Base-by-base conservation (phyloP, 225 moss, liverwort and hornwort genomes). In the Antitrichia curtipendula region DNA sequence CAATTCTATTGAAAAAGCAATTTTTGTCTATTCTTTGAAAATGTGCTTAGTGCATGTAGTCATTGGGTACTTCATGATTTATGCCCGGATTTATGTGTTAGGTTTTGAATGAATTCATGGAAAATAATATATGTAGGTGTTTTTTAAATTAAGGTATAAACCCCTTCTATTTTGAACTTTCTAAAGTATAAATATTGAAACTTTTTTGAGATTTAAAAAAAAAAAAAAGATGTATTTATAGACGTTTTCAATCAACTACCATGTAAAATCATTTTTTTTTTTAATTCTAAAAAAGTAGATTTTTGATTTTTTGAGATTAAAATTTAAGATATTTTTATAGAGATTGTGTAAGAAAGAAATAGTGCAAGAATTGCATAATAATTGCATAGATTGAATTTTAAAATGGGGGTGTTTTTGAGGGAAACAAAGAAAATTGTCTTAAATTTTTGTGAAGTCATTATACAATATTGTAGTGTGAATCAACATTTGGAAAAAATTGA, bases 331-430 rank as follows among this genome's bases (percentile, higher is more conserved):
- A 41, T 5, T 9, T 41, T 70, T 2, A 9, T 41, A 5, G 5
- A 25, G 8, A 16, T 27, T 71, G 15, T 41, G 0, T 43, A 70
- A 40, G 8, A 41, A 43, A 24, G 3, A 14, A 41, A 24, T 41
- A 8, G 15, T 43, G 0, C 28, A 27, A 28, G 16, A 71, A 71
- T 45, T 27, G 17, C 45, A 28, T 17, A 45, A 17, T 4, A 45
- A 72, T 28, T 28, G 29, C 5, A 17, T 45, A 29, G 45, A 45
- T 72, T 72, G 27, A 71, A 2, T 72, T 72, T 9, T 3, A 45
- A 28, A 45, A 27, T 45, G 6, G 10, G 6, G 1, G 7, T 16
- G 2, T 41, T 27, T 28, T 0, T 16, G 1, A 27, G 3, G 16
- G 2, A 72, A 45, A 45, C 10, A 28, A 72, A 28, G 3, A 3